These are phyloP conservation scores for Helianthus tuberosus DNA, from an alignment of 129 eudicot genomes.

Conservation along the genomic window DNA sequence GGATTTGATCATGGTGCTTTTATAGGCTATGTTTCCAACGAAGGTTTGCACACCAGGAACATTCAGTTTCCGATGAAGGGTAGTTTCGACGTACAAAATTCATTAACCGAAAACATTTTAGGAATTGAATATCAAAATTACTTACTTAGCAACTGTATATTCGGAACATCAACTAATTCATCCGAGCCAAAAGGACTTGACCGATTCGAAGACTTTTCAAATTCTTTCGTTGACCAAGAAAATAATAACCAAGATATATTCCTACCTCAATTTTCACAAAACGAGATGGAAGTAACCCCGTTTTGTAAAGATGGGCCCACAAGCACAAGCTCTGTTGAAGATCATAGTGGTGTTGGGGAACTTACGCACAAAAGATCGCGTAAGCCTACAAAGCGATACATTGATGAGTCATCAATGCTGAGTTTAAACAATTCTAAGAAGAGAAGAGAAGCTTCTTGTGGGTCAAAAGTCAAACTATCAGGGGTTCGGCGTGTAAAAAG, in stretches of 20 bases:
- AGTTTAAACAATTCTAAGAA: slow-evolving; percentile 37
- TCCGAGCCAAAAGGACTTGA: slow-evolving; percentile 37
- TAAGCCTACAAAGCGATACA: slow-evolving; percentile 73
- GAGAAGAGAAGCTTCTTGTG: slow-evolving; percentile 43
- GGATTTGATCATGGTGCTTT: slow-evolving; percentile 55
- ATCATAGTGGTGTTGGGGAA: slow-evolving; percentile 26
- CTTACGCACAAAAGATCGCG: slow-evolving; percentile 61
- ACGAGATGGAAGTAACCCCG: slow-evolving; percentile 10
- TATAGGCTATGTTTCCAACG: slow-evolving; percentile 50
- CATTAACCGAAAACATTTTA: slow-evolving; percentile 34
- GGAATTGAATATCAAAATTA: slow-evolving; percentile 38
- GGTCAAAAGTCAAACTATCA: slow-evolving; percentile 40
- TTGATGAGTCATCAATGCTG: slow-evolving; percentile 57
- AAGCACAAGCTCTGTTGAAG: slow-evolving; percentile 34
- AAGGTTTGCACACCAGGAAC: slow-evolving; percentile 40
- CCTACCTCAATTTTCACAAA: slow-evolving; percentile 25
- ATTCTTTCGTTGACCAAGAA: slow-evolving; percentile 32
- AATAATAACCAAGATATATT: slow-evolving; percentile 30
- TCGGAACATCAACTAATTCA: slow-evolving; percentile 28
- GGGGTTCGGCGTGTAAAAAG: slow-evolving; percentile 41
- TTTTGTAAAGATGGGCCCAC: slow-evolving; percentile 29
- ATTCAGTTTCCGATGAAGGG: slow-evolving; percentile 39
- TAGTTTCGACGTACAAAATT: slow-evolving; percentile 34
- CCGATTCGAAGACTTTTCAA: slow-evolving; percentile 46
- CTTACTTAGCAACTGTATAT: slow-evolving; percentile 33